A percentile compares a stretch with the other conserved stretches of the same genome.
Evolutionary conservation across 1,284 basidiomycete species (phyloP).

Genomic region (Psilocybe mexicana): DNA sequence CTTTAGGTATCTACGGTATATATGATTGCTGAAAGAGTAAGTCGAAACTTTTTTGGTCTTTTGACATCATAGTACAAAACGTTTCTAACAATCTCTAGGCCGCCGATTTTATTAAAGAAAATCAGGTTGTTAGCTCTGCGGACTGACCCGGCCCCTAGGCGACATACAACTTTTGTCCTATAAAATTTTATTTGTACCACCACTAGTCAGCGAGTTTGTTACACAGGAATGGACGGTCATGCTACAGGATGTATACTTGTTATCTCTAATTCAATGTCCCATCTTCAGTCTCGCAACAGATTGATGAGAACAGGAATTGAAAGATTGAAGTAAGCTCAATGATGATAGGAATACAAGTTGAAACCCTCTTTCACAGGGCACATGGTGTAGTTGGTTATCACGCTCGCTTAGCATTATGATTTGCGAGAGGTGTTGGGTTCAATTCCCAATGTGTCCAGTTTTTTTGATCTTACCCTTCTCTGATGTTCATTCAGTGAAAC

Average conservation of each 20-base stretch:
- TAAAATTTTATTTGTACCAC: no score
- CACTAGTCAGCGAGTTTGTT: no score
- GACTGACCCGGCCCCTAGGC: no score
- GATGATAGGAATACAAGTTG: no score
- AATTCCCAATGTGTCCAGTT: conserved; percentile 14
- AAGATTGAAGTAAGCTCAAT: no score
- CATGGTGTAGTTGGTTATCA: conserved; percentile 21
- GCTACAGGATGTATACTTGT: no score
- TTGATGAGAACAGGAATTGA: no score
- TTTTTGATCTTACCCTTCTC: background rate
- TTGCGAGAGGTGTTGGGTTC: conserved; percentile 15
- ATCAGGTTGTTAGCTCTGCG: background rate
- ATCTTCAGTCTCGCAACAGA: no score
- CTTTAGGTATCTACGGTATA: conserved; percentile 26
- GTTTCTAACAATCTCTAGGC: background rate
- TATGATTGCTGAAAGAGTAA: conserved; percentile 32
- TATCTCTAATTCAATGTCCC: no score
- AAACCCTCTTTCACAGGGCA: conserved; percentile 4
- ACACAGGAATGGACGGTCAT: no score
- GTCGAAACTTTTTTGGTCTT: conserved; percentile 2
- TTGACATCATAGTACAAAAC: background rate
- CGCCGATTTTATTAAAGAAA: conserved; percentile 5
- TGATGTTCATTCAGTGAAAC: no score
- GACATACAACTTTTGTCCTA: no score
- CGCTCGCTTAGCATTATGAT: conserved; percentile 17